Conservation (phyloP, 2,329 filamentous ascomycete genomes). For the Periconia macrospinosa region DNA sequence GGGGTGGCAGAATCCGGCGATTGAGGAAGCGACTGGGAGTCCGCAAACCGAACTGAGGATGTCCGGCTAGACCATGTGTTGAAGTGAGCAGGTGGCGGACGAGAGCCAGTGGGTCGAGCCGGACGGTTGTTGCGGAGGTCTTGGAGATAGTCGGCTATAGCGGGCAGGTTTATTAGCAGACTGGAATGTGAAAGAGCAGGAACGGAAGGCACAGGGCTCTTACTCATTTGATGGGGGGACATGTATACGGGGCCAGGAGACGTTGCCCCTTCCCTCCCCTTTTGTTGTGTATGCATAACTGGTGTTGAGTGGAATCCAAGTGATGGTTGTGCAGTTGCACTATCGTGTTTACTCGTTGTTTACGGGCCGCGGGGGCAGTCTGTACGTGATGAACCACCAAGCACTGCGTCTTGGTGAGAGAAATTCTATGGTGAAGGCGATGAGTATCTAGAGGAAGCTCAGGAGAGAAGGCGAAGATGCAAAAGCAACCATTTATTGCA, state of each 20-base stretch:
- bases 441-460: neutral
- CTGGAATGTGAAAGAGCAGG: neutral
- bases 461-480: neutral
- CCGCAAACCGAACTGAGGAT: conserved; percentile 17
- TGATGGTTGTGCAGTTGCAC: conserved; percentile 16
- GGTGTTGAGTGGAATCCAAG: conserved; percentile 3
- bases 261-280: conserved; percentile 39
- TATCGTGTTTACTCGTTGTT: conserved; percentile 13
- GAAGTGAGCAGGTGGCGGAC: conserved; percentile 62
- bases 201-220: conserved; percentile 5
- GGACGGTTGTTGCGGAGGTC: conserved; percentile 70
- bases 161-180: conserved; percentile 17
- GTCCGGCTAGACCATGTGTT: conserved; percentile 39
- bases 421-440: neutral
- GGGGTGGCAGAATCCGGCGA: neutral
- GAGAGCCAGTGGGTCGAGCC: conserved; percentile 69
- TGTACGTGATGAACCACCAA: neutral
- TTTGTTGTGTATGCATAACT: conserved; percentile 7
- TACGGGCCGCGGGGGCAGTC: conserved; percentile 3
- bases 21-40: conserved; percentile 27
- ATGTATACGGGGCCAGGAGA: conserved; percentile 42
- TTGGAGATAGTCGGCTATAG: conserved; percentile 68
- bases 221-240: conserved; percentile 44
- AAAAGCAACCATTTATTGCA: conserved; percentile 7
- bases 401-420: neutral